A percentile compares a stretch with the other conserved stretches of the same genome.
These are phyloP conservation scores for Delphinella strobiligena DNA, from an alignment of 2,329 filamentous ascomycete genomes.

Conservation along the genomic window DNA sequence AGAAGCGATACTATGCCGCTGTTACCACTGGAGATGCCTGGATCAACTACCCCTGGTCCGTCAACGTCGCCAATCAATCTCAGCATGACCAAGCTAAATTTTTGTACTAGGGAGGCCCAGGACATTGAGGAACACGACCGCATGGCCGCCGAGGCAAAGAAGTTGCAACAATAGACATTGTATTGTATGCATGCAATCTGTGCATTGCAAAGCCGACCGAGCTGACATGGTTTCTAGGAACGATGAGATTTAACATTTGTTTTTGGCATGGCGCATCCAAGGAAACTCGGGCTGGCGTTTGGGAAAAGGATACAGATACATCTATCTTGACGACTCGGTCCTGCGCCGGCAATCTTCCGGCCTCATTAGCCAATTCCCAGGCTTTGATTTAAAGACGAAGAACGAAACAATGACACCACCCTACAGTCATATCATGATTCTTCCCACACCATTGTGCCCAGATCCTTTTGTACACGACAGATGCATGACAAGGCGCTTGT, in stretches of 20 bases:
- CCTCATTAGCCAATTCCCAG: background rate
- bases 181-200: too few species aligned
- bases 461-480: too few species aligned
- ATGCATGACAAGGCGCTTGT: too few species aligned
- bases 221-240: too few species aligned
- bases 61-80: slow-evolving; percentile 41
- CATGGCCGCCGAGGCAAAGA: slow-evolving; percentile 37
- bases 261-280: background rate
- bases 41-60: slow-evolving; percentile 99
- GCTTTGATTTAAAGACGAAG: background rate
- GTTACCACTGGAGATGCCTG: slow-evolving; percentile 85
- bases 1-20: slow-evolving; percentile 68
- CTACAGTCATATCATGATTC: too few species aligned
- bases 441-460: too few species aligned
- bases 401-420: too few species aligned
- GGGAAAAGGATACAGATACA: background rate
- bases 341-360: too few species aligned
- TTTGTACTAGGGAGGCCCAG: background rate
- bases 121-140: slow-evolving; percentile 89
- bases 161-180: slow-evolving; percentile 4
- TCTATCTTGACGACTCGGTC: too few species aligned
- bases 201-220: too few species aligned
- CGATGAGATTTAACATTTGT: too few species aligned
- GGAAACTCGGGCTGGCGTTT: background rate
- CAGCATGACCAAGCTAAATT: background rate